Percentiles rank a stretch among this genome's conserved stretches.
Evolutionary conservation across 2,329 filamentous ascomycete species (phyloP).

Genomic region (Truncatella angustata): DNA sequence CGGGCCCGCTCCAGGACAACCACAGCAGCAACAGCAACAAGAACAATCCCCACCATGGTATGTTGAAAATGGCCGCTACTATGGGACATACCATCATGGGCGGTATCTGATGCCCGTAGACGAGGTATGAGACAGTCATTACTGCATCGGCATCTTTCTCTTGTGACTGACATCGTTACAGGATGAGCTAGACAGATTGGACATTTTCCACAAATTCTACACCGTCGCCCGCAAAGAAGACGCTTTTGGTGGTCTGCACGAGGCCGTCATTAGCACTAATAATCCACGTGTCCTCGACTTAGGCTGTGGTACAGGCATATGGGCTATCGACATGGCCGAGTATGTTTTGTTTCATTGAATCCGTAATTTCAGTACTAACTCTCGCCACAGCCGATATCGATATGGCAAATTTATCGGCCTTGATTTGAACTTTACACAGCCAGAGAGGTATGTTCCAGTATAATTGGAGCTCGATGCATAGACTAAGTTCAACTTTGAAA

Average conservation of each 20-base stretch:
- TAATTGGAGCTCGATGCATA: not conserved
- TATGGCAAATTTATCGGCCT: slow-evolving; percentile 29
- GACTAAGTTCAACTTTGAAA: slow-evolving; percentile 7
- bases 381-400: not conserved
- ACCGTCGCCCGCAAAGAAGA: slow-evolving; percentile 56
- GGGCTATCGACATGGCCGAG: slow-evolving; percentile 84
- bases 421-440: slow-evolving; percentile 36
- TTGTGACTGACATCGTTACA: slow-evolving; percentile 31
- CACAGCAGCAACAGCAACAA: not conserved
- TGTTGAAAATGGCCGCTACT: slow-evolving; percentile 65
- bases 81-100: slow-evolving; percentile 65
- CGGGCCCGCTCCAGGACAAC: no score
- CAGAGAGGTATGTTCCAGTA: slow-evolving; percentile 26
- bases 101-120: slow-evolving; percentile 79
- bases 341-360: no score
- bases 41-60: slow-evolving; percentile 32
- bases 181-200: slow-evolving; percentile 73
- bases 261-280: slow-evolving; percentile 31
- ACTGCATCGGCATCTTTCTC: not conserved
- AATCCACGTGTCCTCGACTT: slow-evolving; percentile 57
- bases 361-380: no score
- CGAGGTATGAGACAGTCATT: slow-evolving; percentile 50
- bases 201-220: slow-evolving; percentile 80
- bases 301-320: slow-evolving; percentile 87
- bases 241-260: slow-evolving; percentile 22